Base-by-base conservation (phyloP, 306 rosid species). In the Neltuma alba region DNA sequence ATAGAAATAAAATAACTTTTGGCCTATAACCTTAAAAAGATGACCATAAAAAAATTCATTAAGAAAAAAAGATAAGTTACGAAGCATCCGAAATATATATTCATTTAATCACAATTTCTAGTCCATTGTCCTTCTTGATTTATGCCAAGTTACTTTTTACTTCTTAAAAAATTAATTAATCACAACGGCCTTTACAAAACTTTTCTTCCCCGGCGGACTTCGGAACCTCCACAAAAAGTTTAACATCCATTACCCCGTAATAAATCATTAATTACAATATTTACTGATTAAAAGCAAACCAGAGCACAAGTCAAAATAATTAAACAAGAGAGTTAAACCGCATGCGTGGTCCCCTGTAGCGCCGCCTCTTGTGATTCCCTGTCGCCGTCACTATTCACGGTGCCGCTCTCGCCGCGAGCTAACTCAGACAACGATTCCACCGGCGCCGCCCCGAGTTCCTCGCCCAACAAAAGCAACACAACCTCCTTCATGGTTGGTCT, bases 401-500 rank as follows among this genome's bases (percentile, higher is more conserved):
- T 4, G 18, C 37, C 77, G 15, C 38, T 67, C 2, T 83, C 78
- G 2, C 80, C 84, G 8, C 81, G 73, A 3, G 88, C 82, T 82
- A 88, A 81, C 44, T 73, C 88, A 3, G 93, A 87, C 79, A 90
- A 78, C 42, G 90, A 62, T 6, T 86, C 83, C 4, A 87, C 83
- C 0, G 93, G 95, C 7, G 84, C 80, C 23, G 90, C 81, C 0
- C 86, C 76, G 0, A 62, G 57, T 5, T 81, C 80, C 79, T 90
- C 89, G 1, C 96, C 90, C 1, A 85, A 77, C 71, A 95, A 83
- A 20, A 95, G 76, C 4, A 89, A 89, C 25, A 86, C 88, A n/a
- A 95, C 91, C 45, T 95, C 99, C 77, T 80, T 88, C 94, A 95
- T 92, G 47, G 79, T 84, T 5, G 99, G 99, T 74, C 99, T 85